Percentiles rank a stretch among this genome's conserved stretches.
Evolutionary conservation across 805 yeast genomes (phyloP).

Genomic region (Hanseniaspora clermontiae): DNA sequence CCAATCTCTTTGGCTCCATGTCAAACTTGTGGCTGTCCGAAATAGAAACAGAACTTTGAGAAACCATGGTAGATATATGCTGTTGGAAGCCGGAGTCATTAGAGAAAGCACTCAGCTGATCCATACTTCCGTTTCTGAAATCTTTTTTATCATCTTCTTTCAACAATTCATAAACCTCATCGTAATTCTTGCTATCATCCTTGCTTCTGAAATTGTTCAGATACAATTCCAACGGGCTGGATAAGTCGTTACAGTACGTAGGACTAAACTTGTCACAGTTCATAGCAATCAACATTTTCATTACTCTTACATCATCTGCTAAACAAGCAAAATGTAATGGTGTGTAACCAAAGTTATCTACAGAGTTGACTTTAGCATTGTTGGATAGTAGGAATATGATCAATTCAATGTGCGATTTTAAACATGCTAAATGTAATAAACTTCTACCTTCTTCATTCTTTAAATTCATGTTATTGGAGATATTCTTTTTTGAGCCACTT

Average conservation of each 20-base stretch:
- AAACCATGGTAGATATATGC: conserved; percentile 28
- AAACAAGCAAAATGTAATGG: conserved; percentile 81
- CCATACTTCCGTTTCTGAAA: conserved; percentile 22
- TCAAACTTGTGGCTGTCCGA: neutral
- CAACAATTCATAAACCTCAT: conserved; percentile 12
- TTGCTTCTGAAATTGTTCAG: conserved; percentile 23
- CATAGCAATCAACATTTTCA: conserved; percentile 47
- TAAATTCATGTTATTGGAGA: conserved; percentile 63
- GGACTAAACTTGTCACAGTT: conserved; percentile 39
- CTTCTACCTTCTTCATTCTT: conserved; percentile 79
- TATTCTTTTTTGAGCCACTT: conserved; percentile 17
- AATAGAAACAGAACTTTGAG: neutral
- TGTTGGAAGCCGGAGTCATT: conserved; percentile 23
- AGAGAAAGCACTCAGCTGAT: conserved; percentile 25
- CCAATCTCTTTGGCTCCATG: neutral
- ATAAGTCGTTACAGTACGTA: conserved; percentile 1
- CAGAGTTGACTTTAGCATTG: conserved; percentile 56
- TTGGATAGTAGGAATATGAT: conserved; percentile 49
- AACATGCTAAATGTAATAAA: conserved; percentile 70
- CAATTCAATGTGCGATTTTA: conserved; percentile 56
- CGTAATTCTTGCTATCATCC: conserved; percentile 13
- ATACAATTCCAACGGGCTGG: conserved; percentile 27
- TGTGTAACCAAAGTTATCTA: conserved; percentile 70
- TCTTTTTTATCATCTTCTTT: conserved; percentile 19
- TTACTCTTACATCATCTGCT: conserved; percentile 56